Evolutionary conservation across 495 filamentous ascomycete genomes (phyloP), one percentile per base, ranked within the genome.

Genomic region (Penicillium egyptiacum): DNA sequence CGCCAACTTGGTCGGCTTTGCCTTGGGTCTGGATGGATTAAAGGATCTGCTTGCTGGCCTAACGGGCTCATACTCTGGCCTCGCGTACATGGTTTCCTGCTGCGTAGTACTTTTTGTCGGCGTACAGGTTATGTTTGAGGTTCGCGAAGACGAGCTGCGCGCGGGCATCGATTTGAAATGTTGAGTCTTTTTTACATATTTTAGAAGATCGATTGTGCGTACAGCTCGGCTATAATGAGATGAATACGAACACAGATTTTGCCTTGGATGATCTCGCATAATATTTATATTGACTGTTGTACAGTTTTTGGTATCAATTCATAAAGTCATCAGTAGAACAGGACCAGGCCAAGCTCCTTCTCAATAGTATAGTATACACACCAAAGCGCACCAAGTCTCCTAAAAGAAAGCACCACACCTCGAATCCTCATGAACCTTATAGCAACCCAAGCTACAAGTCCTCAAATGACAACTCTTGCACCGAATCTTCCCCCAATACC

Each of bases 41-140:
- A 81, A 88, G 66, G 87, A 81, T 26, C 80, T 98, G 45, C 68
- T 95, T 35, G 73, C 80, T 20, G 85, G 89, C 1, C 87, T 96
- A 62, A 80, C 92, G 19, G 84, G 82, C 22, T 87, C 87, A 39
- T 89, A 83, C 63, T 83, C 84, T 35, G 93, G 89, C 74, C 57
- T 91, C 10, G 75, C 80, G 3, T 98, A 96, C 65, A 68, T 97
- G 47, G 66, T 81, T 4, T 75, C 79, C 0, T 88, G 91, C 19
- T 92, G 86, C 62, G 71, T 63, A 25, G 81, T 81, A 40, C 65
- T 98, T 12, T 99, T 96, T 67, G 86, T 92, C 3, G 93, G 89
- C 16, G 84, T 87, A 17, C 92, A 97, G 78, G 76, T 96, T 57
- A 99, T 98, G 94, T 96, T 97, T 79, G 95, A 99, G 79, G 81